phyloP scores from a whole-genome alignment of 148 eudicot genomes.

The Cornus suecica region DNA sequence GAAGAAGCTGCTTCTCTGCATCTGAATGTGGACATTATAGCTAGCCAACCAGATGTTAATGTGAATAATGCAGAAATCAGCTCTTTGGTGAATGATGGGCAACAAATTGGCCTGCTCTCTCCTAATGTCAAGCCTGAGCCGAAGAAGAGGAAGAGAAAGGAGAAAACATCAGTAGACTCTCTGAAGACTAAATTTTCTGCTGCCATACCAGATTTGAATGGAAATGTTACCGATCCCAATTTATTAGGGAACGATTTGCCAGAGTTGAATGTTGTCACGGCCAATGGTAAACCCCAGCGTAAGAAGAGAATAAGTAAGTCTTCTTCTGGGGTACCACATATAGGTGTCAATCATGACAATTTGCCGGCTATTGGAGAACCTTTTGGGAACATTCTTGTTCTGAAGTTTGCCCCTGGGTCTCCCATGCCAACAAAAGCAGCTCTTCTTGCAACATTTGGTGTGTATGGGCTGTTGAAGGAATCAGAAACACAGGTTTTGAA shows the following conservation, averaged over 20 bases:
- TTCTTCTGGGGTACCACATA: slow-evolving; percentile 6
- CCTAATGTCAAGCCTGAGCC: slow-evolving; percentile 18
- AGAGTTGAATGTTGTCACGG: slow-evolving; percentile 6
- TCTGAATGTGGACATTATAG: background rate
- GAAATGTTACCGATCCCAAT: slow-evolving; percentile 26
- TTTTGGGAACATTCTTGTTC: slow-evolving; percentile 28
- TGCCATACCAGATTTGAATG: slow-evolving; percentile 44
- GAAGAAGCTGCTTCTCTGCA: slow-evolving; percentile 1
- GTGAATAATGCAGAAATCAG: slow-evolving; percentile 30
- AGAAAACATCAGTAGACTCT: slow-evolving; percentile 14
- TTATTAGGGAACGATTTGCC: slow-evolving; percentile 14
- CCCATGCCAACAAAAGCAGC: slow-evolving; percentile 39
- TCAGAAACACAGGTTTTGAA: slow-evolving; percentile 27
- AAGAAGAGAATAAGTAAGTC: slow-evolving; percentile 25
- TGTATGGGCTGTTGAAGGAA: slow-evolving; percentile 36
- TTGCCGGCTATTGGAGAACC: slow-evolving; percentile 17
- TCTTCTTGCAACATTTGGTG: slow-evolving; percentile 27
- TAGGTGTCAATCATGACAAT: slow-evolving; percentile 11
- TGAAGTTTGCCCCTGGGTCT: slow-evolving; percentile 33
- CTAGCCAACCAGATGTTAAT: slow-evolving; percentile 7
- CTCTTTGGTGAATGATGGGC: slow-evolving; percentile 34
- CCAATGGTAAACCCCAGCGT: slow-evolving; percentile 15
- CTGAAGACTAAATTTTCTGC: slow-evolving; percentile 9
- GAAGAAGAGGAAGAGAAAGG: slow-evolving; percentile 39
- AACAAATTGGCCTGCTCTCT: slow-evolving; percentile 24